Base-by-base conservation (phyloP, 176 grass and related monocot genomes). In the Elaeis guineensis region DNA sequence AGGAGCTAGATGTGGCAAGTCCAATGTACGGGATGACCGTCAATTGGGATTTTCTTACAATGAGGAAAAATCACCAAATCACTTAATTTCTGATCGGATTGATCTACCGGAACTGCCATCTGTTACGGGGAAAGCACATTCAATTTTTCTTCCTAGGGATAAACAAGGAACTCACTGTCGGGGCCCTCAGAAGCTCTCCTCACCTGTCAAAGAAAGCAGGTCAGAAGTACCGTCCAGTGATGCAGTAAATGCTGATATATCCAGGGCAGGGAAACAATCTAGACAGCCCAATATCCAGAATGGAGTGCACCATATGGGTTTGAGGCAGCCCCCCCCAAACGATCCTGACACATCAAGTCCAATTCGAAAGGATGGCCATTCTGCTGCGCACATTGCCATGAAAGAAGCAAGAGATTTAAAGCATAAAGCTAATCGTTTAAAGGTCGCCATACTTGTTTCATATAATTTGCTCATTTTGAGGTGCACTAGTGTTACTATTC, bases 361-460 rank as follows among this genome's bases (percentile, higher is more conserved):
- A 66, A 39, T 71, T 22, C 85, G 77, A 70, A 91, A 84, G 82
- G 90, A 87, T 70, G 61, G 66, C 73, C 77, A 68, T 72, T 76
- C 83, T 50, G 65, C 69, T 61, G 80, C 62, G 64, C 50, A 57
- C 64, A 56, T 68, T 21, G 49, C 77, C 55, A 48, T 97, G 75
- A 97, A 91, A 69, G 92, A 97, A 77, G 92, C 92, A 77, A 79
- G 83, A 60, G 73, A 76, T 87, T 69, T 97, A 50, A 97, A 97
- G 51, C 87, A 91, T 51, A 67, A 69, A 58, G 89, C 87, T 62
- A 81, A 97, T 62, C 87, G 81, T 55, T 70, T 97, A 61, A 91
- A 97, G 87, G 92, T 97, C 63, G 69, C 64, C 18, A 53, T 65
- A 18, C 49, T 23, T 55, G 55, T 62, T 65, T 59, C 67, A 44